These are phyloP conservation scores for Ogataea thermomethanolica DNA, from an alignment of 805 yeast species.

Conservation along the genomic window DNA sequence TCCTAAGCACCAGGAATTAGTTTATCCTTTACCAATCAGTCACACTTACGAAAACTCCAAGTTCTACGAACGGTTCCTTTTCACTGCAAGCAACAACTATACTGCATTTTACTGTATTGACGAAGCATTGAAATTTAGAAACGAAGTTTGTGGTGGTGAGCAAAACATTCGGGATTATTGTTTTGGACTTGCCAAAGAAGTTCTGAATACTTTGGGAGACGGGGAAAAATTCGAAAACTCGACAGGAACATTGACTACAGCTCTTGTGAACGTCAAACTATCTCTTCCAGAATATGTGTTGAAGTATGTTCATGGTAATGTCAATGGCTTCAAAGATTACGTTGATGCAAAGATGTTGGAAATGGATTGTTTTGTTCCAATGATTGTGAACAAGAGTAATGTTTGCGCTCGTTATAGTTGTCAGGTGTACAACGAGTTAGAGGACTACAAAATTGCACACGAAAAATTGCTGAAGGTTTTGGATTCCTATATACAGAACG, in stretches of 20 bases:
- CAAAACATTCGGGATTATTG: conserved; percentile 48
- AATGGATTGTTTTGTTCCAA: conserved; percentile 48
- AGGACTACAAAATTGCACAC: conserved; percentile 50
- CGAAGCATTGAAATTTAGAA: conserved; percentile 53
- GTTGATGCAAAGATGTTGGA: conserved; percentile 12
- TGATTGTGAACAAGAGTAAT: conserved; percentile 38
- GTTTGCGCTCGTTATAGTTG: conserved; percentile 53
- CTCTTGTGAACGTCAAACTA: conserved; percentile 43
- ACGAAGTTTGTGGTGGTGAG: conserved; percentile 59
- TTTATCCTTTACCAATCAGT: conserved; percentile 60
- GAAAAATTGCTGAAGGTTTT: conserved; percentile 36
- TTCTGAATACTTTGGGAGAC: conserved; percentile 39
- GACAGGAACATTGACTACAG: conserved; percentile 34
- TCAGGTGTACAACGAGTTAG: conserved; percentile 54
- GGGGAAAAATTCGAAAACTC: conserved; percentile 36
- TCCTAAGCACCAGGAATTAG: conserved; percentile 42
- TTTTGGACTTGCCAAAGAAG: conserved; percentile 40
- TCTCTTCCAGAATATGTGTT: conserved; percentile 16
- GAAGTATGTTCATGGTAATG: not conserved
- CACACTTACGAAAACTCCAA: conserved; percentile 41
- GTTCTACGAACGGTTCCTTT: conserved; percentile 45
- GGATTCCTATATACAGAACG: conserved; percentile 16
- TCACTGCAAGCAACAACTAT: conserved; percentile 48
- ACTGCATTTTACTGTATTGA: conserved; percentile 40
- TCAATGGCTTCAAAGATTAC: not conserved